A percentile compares a stretch with the other conserved stretches of the same genome.
Evolutionary conservation across 2,329 filamentous ascomycete genomes (phyloP).

Genomic region (Cercospora sp.): DNA sequence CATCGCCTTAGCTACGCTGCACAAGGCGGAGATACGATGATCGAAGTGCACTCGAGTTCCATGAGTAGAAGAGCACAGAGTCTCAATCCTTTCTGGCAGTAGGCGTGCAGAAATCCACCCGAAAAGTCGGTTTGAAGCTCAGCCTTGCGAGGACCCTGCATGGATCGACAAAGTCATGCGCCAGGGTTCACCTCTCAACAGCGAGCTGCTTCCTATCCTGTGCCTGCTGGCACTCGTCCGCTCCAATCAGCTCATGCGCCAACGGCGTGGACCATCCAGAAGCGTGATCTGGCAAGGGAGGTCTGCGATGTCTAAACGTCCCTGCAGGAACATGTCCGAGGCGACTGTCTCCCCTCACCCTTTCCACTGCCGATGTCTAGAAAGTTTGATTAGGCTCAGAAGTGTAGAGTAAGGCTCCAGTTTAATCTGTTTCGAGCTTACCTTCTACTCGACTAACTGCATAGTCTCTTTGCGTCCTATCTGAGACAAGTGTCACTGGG

Average conservation of each 20-base stretch:
- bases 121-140: neutral
- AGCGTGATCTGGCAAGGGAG: neutral
- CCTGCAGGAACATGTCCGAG: conserved; percentile 5
- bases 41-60: neutral
- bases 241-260: neutral
- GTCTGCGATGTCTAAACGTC: neutral
- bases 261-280: neutral
- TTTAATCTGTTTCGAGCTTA: neutral
- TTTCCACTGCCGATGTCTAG: neutral
- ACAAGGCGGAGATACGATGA: neutral
- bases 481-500: neutral
- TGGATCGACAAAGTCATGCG: conserved; percentile 3
- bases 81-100: neutral
- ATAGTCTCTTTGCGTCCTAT: neutral
- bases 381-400: neutral
- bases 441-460: neutral
- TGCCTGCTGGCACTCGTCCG: neutral
- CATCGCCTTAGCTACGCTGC: neutral
- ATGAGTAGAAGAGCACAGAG: neutral
- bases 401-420: neutral
- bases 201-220: neutral
- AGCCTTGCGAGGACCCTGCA: conserved; percentile 8
- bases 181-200: conserved; percentile 2
- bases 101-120: neutral
- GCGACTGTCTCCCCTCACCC: neutral